Base-by-base conservation (phyloP, 768 basidiomycete genomes). In the Sarcodon sp. region DNA sequence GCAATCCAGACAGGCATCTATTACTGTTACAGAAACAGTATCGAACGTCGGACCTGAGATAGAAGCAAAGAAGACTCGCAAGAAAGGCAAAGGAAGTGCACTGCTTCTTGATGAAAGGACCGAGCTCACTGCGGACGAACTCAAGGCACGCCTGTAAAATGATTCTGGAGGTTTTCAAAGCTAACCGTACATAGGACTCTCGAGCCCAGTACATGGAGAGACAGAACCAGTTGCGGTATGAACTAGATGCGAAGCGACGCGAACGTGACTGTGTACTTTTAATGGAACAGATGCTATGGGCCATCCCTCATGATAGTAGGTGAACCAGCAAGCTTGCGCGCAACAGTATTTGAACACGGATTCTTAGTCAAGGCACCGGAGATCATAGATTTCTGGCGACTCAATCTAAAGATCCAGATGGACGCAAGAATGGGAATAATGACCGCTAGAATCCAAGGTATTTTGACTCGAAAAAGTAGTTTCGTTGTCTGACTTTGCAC, bases 71-170 rank as follows among this genome's bases (percentile, higher is more conserved):
- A 47, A 46, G 18, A 39, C 31, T 4, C 48, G 45, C 35, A 57
- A 48, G 55, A 84, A 76, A 57, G 61, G 69, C 48, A 83, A 75
- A 51, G 66, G 67, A 2, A 54, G 73, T 8, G 70, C 79, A 41
- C 59, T 80, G 37, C 64, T 85, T 3, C 61, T 90, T 6, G 88
- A 91, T 60, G 64, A 71, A 4, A 72, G 85, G 51, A 91, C 79
- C 5, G 88, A 91, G 58, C 64, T 91, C 35, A 86, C 87, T 4
- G 85, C 89, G 50, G 81, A 85, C 3, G 86, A 91, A 63, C 67
- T 91, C 39, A 83, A 81, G 69, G 88, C 78, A 49, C 51, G 59
- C 27, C 39, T 15, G 4, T 7, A 41, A 13, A 27, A 13, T 39
- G 35, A 18, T 36, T 38, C 15, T 43, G 43, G 44, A 16, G 27